Evolutionary conservation across 2,329 filamentous ascomycete species (phyloP).

Genomic region (Tolypocladium inflatum): DNA sequence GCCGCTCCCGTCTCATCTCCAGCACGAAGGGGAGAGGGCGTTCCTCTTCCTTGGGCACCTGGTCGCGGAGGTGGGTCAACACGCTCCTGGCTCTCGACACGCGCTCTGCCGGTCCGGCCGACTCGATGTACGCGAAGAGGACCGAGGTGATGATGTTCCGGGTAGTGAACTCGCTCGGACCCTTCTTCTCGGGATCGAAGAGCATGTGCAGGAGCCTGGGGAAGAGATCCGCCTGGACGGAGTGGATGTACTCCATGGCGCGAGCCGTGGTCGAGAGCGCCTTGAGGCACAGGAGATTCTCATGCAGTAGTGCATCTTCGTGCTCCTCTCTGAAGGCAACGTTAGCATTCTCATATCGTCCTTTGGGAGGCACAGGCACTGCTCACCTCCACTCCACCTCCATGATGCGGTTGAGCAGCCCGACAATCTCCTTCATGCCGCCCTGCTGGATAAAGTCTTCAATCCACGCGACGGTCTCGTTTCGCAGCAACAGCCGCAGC

Average conservation of each 20-base stretch:
- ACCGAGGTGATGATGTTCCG: slow-evolving; percentile 83
- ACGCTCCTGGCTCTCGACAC: slow-evolving; percentile 62
- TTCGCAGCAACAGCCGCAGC: slow-evolving; percentile 75
- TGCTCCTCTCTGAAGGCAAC: slow-evolving; percentile 66
- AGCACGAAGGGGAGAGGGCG: slow-evolving; percentile 78
- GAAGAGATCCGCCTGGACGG: slow-evolving; percentile 73
- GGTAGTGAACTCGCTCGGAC: slow-evolving; percentile 92
- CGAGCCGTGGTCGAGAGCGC: slow-evolving; percentile 86
- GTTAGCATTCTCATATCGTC: slow-evolving; percentile 7
- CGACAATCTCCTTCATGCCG: slow-evolving; percentile 87
- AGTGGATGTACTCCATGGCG: slow-evolving; percentile 71
- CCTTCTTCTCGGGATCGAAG: slow-evolving; percentile 97
- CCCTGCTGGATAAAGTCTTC: slow-evolving; percentile 82
- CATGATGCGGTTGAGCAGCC: slow-evolving; percentile 82
- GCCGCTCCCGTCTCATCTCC: slow-evolving; percentile 77
- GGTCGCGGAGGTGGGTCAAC: slow-evolving; percentile 71
- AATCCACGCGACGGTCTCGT: slow-evolving; percentile 94
- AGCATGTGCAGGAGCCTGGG: slow-evolving; percentile 80
- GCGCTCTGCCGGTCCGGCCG: slow-evolving; percentile 51
- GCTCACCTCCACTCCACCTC: slow-evolving; percentile 83
- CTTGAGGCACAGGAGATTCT: slow-evolving; percentile 87
- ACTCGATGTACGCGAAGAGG: slow-evolving; percentile 78
- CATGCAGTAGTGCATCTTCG: slow-evolving; percentile 85
- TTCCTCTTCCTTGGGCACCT: slow-evolving; percentile 63
- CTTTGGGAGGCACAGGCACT: neutral